These are phyloP conservation scores for Pseudogymnoascus sp. DNA, from an alignment of 2,329 filamentous ascomycete species.

Conservation along the genomic window DNA sequence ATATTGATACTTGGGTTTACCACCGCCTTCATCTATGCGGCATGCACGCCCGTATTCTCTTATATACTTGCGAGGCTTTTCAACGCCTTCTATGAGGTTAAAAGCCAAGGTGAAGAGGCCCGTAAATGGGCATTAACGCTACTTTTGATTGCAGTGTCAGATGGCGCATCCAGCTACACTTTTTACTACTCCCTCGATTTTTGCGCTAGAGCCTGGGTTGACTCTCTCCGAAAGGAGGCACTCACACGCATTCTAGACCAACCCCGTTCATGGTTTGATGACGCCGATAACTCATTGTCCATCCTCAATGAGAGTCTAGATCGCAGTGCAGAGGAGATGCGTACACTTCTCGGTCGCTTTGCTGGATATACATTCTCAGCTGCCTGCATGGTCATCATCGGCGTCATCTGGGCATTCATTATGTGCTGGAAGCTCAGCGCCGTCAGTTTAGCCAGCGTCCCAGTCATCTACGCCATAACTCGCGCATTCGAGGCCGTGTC, in stretches of 20 bases:
- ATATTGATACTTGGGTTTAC: constrained; percentile 53
- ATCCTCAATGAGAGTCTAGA: constrained; percentile 66
- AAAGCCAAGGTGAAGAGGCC: constrained; percentile 18
- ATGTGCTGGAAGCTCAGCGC: constrained; percentile 76
- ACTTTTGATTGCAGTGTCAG: constrained; percentile 56
- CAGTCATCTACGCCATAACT: constrained; percentile 58
- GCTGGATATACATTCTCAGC: constrained; percentile 61
- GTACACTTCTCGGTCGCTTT: constrained; percentile 72
- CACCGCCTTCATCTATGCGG: constrained; percentile 55
- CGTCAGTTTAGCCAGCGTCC: constrained; percentile 60
- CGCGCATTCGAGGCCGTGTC: constrained; percentile 57
- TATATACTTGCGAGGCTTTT: constrained; percentile 68
- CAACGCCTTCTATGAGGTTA: constrained; percentile 53
- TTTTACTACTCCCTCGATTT: constrained; percentile 66
- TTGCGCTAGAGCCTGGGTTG: constrained; percentile 57
- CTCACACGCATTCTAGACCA: constrained; percentile 65
- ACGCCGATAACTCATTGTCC: constrained; percentile 53
- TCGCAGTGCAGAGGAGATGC: constrained; percentile 78
- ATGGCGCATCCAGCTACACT: constrained; percentile 56
- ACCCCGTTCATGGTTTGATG: constrained; percentile 70
- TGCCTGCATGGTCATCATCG: constrained; percentile 56
- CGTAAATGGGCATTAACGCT: constrained; percentile 60
- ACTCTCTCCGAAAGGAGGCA: constrained; percentile 59
- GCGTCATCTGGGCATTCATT: constrained; percentile 64
- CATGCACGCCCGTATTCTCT: constrained; percentile 65